Evolutionary conservation across 768 basidiomycete genomes (phyloP), one percentile per base, ranked within the genome.

Genomic region (Leccinum boreale): DNA sequence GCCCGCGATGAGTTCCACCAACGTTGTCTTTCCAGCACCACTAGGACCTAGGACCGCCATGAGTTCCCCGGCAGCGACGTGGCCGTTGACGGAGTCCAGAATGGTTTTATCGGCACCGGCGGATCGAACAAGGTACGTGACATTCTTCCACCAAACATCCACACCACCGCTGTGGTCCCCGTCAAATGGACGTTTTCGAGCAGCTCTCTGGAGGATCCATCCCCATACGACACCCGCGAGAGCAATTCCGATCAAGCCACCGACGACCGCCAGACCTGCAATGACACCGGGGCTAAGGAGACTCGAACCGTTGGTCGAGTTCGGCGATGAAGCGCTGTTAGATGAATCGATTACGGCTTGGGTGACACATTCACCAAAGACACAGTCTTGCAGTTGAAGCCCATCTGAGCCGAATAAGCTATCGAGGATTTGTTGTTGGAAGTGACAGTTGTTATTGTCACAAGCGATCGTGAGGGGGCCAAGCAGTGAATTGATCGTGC

Each of bases 41-140:
- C 89, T 91, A 0, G 95, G 94, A 1, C 95, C 95, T 3, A 98
- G 81, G 55, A 97, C 84, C n/a, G 90, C 91, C 81, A 93, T 86
- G 78, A 97, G 85, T 59, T 90, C 83, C 10, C 95, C 94, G 0
- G 92, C 84, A 3, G 76, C 73, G n/a, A 96, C 83, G 10, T 73
- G 70, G 0, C 94, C 95, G 50, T 74, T 83, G 29, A 94, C 79
- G 42, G 76, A 75, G 65, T 92, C 85, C 42, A 98, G 75, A 15
- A 97, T 79, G 84, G 50, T 85, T 84, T 58, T 81, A 75, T 58
- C 75, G 74, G 48, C 61, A 31, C 61, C 54, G 2, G 65, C 62
- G 2, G 65, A 70, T 12, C 81, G 76, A 5, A 93, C 79, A 53
- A 79, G 73, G 69, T 93, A 94, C 23, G 79, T 83, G 52, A 95